Conservation (phyloP, 345 rosid genomes). For the rapeseed (Brassica napus) region Da-Ae NC_063441.1:20675501-20676000, state of each 20-base stretch:
- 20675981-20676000: constrained; percentile 25
- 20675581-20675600: constrained; percentile 55
- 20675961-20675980: constrained; percentile 41
- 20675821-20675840: constrained; percentile 74
- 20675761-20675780: constrained; percentile 29
- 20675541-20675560: constrained; percentile 51
- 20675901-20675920: constrained; percentile 50
- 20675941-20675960: constrained; percentile 25
- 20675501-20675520: constrained; percentile 42
- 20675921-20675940: constrained; percentile 36
- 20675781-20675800: constrained; percentile 61
- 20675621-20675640: constrained; percentile 59
- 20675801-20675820: constrained; percentile 60
- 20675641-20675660: constrained; percentile 54
- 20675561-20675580: constrained; percentile 63
- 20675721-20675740: constrained; percentile 45
- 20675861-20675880: constrained; percentile 50
- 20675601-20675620: constrained; percentile 56
- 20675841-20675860: constrained; percentile 56
- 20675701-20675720: constrained; percentile 47
- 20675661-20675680: constrained; percentile 54
- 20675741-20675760: constrained; percentile 40
- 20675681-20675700: constrained; percentile 53
- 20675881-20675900: constrained; percentile 48
- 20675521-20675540: constrained; percentile 49